Percentiles rank a stretch among this genome's conserved stretches.
These are phyloP conservation scores for Candida glucosophila DNA, from an alignment of 1,139 yeast species.

Conservation along the genomic window DNA sequence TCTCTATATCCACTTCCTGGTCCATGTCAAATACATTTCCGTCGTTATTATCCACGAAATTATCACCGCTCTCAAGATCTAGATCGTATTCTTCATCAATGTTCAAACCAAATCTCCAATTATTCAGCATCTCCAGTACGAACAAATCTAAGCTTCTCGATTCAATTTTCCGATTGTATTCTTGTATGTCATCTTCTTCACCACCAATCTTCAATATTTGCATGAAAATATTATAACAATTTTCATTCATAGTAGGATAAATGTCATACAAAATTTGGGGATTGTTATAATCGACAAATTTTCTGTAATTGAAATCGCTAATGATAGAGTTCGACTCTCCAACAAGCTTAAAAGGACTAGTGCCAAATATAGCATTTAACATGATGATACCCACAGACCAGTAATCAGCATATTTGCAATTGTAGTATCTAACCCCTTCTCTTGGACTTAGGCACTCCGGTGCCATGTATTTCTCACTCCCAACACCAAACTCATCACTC, in stretches of 20 bases:
- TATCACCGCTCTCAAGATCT: conserved; percentile 7
- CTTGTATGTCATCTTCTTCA: conserved; percentile 22
- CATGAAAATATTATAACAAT: conserved; percentile 27
- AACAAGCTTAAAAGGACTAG: conserved; percentile 31
- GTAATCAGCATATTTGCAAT: conserved; percentile 27
- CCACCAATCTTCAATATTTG: conserved; percentile 25
- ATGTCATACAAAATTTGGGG: conserved; percentile 31
- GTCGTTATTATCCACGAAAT: conserved; percentile 3
- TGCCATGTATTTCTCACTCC: conserved; percentile 53
- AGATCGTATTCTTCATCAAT: conserved; percentile 23
- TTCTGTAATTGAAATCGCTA: conserved; percentile 29
- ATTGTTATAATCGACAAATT: conserved; percentile 26
- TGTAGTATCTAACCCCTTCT: conserved; percentile 18
- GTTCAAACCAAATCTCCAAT: conserved; percentile 26
- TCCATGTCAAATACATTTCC: conserved; percentile 24
- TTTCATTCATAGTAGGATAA: conserved; percentile 31
- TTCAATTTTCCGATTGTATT: conserved; percentile 16
- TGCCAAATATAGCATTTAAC: conserved; percentile 42
- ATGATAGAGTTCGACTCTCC: conserved; percentile 10
- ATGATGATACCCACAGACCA: conserved; percentile 38
- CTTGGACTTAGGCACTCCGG: conserved; percentile 33
- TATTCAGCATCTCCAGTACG: conserved; percentile 18
- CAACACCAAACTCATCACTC: conserved; percentile 40
- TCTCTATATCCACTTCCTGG: conserved; percentile 16
- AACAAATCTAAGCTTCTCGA: conserved; percentile 22